phyloP scores from a whole-genome alignment of 768 basidiomycete species.

The Pisolithus tinctorius region DNA sequence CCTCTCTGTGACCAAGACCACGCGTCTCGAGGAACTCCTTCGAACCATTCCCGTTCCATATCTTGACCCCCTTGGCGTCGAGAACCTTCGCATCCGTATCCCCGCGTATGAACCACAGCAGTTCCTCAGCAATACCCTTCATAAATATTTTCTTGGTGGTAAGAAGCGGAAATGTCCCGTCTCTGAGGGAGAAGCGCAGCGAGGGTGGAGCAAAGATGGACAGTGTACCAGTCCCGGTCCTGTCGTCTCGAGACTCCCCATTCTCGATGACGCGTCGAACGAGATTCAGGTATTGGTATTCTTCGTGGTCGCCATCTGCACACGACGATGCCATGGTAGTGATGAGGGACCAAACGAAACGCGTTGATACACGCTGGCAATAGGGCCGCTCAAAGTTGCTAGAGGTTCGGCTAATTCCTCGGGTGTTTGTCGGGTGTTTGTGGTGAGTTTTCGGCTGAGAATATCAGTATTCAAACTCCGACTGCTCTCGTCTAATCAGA shows the following conservation, averaged over 20 bases:
- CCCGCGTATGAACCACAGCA: constrained; percentile 90
- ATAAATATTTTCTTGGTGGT: constrained; percentile 95
- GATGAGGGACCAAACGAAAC: too few relatives aligned
- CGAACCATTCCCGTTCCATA: constrained; percentile 97
- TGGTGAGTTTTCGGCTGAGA: too few relatives aligned
- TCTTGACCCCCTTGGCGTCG: constrained; percentile 79
- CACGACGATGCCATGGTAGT: neutral
- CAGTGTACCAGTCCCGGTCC: constrained; percentile 92
- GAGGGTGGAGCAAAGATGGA: constrained; percentile 88
- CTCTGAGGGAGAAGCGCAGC: constrained; percentile 80
- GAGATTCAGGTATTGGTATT: constrained; percentile 83
- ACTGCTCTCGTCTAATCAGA: too few relatives aligned
- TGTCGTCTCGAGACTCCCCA: constrained; percentile 78
- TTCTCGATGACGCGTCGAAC: constrained; percentile 67
- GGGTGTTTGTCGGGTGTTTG: too few relatives aligned
- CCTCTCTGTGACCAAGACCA: constrained; percentile 76
- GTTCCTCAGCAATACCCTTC: constrained; percentile 86
- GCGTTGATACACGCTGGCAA: too few relatives aligned
- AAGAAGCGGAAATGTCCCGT: constrained; percentile 75
- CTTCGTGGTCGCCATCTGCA: constrained; percentile 55
- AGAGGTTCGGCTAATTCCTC: too few relatives aligned
- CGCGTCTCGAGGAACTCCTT: constrained; percentile 79
- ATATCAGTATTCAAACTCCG: too few relatives aligned
- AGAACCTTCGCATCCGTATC: constrained; percentile 75
- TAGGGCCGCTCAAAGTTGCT: too few relatives aligned